Conservation (phyloP, 148 eudicot species). For the Selenicereus undatus region DNA sequence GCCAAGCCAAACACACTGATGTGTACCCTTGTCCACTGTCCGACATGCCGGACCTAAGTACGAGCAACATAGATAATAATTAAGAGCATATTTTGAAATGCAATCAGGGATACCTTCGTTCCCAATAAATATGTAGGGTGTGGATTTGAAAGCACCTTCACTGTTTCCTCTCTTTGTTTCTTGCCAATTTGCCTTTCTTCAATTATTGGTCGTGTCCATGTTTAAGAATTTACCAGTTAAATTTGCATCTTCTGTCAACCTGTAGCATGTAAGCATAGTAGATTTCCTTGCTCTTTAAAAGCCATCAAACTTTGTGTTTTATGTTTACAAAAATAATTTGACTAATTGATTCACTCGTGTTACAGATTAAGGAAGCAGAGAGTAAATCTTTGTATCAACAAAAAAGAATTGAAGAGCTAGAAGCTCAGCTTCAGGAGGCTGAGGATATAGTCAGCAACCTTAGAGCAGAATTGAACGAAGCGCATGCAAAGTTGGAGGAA, state of each 20-base stretch:
- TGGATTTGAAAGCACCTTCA: background rate
- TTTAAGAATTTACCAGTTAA: background rate
- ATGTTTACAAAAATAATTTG: background rate
- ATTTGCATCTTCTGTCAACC: background rate
- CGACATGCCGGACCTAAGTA: no score
- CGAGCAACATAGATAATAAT: background rate
- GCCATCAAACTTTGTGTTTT: background rate
- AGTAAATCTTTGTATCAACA: slow-evolving; percentile 50
- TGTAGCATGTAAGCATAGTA: background rate
- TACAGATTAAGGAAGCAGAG: slow-evolving; percentile 65
- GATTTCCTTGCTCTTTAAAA: background rate
- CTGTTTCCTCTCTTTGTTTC: background rate
- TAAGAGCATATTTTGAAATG: background rate
- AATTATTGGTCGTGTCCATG: background rate
- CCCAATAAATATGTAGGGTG: background rate
- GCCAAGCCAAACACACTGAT: no score
- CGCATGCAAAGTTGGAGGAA: slow-evolving; percentile 44
- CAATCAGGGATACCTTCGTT: background rate
- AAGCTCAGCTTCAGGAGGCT: slow-evolving; percentile 97
- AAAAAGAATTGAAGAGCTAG: slow-evolving; percentile 78
- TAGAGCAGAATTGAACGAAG: slow-evolving; percentile 61
- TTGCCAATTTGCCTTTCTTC: background rate
- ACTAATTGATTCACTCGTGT: background rate
- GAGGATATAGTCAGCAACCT: slow-evolving; percentile 85
- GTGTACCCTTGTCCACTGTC: no score